Percentiles rank a stretch among this genome's conserved stretches.
phyloP scores from a whole-genome alignment of 1,139 yeast species.

The Pichia norvegensis region DNA sequence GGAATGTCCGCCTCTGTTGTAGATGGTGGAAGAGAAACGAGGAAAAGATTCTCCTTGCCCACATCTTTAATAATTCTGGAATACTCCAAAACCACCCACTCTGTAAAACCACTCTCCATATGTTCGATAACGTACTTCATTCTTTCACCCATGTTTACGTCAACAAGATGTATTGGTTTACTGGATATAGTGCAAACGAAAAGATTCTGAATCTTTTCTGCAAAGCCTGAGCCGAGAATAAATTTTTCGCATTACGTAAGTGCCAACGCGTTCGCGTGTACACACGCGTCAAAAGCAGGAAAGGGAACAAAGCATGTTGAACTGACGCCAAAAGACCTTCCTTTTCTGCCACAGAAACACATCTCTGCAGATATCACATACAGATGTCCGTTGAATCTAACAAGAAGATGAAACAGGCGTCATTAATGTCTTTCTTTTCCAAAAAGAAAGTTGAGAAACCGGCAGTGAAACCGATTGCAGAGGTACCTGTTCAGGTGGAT shows the following conservation, averaged over 20 bases:
- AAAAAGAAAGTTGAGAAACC: constrained; percentile 7
- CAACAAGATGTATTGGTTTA: too few species aligned
- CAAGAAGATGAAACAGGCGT: constrained; percentile 42
- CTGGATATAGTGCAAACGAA: too few species aligned
- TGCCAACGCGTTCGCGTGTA: background rate
- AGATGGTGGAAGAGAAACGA: constrained; percentile 66
- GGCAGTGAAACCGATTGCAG: background rate
- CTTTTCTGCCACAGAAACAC: background rate
- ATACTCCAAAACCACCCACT: constrained; percentile 90
- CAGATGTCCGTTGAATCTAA: background rate
- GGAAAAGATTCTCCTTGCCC: constrained; percentile 63
- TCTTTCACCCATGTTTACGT: constrained; percentile 1
- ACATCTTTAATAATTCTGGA: constrained; percentile 74
- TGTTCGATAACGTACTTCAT: constrained; percentile 95
- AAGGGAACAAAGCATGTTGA: background rate
- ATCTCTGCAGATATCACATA: background rate
- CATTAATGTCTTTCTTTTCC: constrained; percentile 48
- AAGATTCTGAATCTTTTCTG: background rate
- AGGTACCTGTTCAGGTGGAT: background rate
- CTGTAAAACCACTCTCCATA: constrained; percentile 95
- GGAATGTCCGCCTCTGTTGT: constrained; percentile 66
- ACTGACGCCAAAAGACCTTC: background rate
- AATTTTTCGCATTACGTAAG: background rate
- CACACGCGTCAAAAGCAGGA: background rate
- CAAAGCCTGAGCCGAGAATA: background rate